phyloP scores from a whole-genome alignment of 2,329 filamentous ascomycete genomes.

The Emergomyces africanus region DNA sequence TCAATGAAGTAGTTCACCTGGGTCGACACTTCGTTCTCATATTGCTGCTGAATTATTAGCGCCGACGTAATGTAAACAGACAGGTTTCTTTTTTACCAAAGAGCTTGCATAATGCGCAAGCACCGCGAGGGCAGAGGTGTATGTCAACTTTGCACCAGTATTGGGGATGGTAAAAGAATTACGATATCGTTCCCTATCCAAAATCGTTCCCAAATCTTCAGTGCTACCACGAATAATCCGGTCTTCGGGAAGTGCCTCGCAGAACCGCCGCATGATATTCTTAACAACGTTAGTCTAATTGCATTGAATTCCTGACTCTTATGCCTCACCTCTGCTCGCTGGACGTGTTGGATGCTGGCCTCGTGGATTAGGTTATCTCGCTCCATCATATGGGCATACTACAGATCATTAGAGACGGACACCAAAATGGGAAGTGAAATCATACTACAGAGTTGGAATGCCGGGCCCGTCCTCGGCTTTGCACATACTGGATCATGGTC shows the following conservation, averaged over 20 bases:
- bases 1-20: conserved; percentile 51
- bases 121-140: conserved; percentile 57
- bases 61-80: background rate
- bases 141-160: conserved; percentile 69
- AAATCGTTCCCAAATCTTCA: conserved; percentile 45
- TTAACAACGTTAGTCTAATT: conserved; percentile 14
- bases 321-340: conserved; percentile 31
- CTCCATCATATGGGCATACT: conserved; percentile 76
- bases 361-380: conserved; percentile 52
- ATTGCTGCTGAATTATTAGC: conserved; percentile 21
- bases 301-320: background rate
- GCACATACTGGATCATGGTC: conserved; percentile 89
- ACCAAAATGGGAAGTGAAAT: background rate
- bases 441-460: conserved; percentile 53
- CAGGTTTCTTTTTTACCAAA: conserved; percentile 34
- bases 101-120: conserved; percentile 62
- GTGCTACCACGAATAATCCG: conserved; percentile 49
- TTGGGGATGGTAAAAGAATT: conserved; percentile 47
- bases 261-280: conserved; percentile 59
- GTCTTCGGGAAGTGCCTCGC: conserved; percentile 59
- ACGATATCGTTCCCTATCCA: conserved; percentile 40
- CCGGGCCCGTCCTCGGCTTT: conserved; percentile 78
- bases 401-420: conserved; percentile 1
- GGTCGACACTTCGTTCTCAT: conserved; percentile 35
- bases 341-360: conserved; percentile 41